Evolutionary conservation across 1,284 basidiomycete species (phyloP), one percentile per base, ranked within the genome.

Genomic region (Sphaerobolus stellatus): DNA sequence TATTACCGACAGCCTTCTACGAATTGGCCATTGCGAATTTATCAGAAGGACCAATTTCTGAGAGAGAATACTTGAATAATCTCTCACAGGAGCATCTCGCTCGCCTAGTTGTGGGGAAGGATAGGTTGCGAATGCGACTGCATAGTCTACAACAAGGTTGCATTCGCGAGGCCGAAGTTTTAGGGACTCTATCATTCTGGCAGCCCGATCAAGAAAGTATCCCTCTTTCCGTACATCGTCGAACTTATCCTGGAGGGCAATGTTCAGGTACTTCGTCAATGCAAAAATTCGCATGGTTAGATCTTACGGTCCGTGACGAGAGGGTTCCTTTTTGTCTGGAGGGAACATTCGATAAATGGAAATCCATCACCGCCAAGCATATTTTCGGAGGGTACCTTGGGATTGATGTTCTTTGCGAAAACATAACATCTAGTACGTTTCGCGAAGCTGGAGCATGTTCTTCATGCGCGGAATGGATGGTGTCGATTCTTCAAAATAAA

Each of bases 1-100:
- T 52, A 14, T 40, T 52, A 22, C 50, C 50, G 14, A 27, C 50
- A 7, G 50, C 50, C 13, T 52, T 52, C 29, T 44, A 43, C 20
- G 50, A 52, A 44, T 43, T 25, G 20, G 3, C 20, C 13, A 28
- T 9, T 3, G 24, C 8, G 28, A 22, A 38, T 38, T 38, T 16
- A 22, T 18, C 11, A 30, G 31, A 27, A 5, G 40, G 36, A 27
- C 25, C 13, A 16, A 29, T 16, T 30, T n/a, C n/a, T n/a, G n/a
- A n/a, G n/a, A n/a, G n/a, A n/a, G n/a, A n/a, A n/a, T n/a, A n/a
- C n/a, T n/a, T n/a, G n/a, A n/a, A n/a, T n/a, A n/a, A n/a, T n/a
- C n/a, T n/a, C n/a, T n/a, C n/a, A n/a, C n/a, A n/a, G n/a, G 25
- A 25, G 22, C n/a, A 38, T 22, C 22, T 3, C n/a, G 1, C 30